Base-by-base conservation (phyloP, 768 basidiomycete genomes). In the Pleurotus tuoliensis region DNA sequence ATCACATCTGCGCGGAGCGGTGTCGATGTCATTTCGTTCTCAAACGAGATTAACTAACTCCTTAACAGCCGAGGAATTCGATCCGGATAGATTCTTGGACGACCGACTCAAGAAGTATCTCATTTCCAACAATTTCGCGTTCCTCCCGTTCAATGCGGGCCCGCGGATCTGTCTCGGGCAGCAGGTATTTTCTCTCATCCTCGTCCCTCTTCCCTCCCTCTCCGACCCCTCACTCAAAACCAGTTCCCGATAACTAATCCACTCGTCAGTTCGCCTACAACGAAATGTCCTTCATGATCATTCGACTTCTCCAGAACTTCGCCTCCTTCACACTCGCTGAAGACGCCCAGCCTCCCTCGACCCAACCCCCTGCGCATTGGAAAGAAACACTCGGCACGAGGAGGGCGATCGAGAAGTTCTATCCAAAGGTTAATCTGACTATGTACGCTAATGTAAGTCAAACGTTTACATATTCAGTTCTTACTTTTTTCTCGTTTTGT, bases 51-150 rank as follows among this genome's bases (percentile, higher is more conserved):
- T 11, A 9, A 34, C 7, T 34, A 34, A 34, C 30, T 0, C 3
- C 3, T 12, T 43, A 1, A 3, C 38, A 48, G 74, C 77, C 3
- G 76, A 76, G 39, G 58, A 67, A 30, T 81, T 80, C 57, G 78
- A 82, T 58, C 81, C 80, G 0, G 77, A 81, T 59, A 71, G 81
- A n/a, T 82, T 76, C 71, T 60, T 81, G 27, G 80, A 82, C 47
- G 71, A 71, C 12, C 71, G 79, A 16, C 56, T 78, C 5, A 27
- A 45, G 12, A 70, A 73, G 59, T 71, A 73, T 55, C 60, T 77
- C 8, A 67, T 60, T 6, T 67, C 73, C 1, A 77, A 76, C 45
- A 74, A 74, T 0, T 77, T 64, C 57, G 73, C 74, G 57, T 77
- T 77, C 58, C 59, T 76, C 15, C 76, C 75, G 1, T 76, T 76